Percentiles rank a stretch among this genome's conserved stretches.
Evolutionary conservation across 495 filamentous ascomycete species (phyloP).

Genomic region (Rostrohypoxylon terebratum): DNA sequence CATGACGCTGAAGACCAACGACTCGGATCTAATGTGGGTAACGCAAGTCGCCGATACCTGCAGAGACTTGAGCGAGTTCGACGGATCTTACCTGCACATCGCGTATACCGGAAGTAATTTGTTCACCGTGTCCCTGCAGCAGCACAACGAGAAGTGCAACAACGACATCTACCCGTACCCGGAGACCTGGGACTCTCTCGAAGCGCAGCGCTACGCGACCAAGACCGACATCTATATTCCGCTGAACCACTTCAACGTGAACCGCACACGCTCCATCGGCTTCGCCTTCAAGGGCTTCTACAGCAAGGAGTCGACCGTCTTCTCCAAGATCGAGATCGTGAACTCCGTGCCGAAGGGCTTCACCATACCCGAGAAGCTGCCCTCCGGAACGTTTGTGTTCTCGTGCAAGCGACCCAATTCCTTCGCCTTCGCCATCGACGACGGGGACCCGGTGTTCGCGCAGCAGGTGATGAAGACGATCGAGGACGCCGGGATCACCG

Average conservation of each 20-base stretch:
- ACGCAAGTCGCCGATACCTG: slow-evolving; percentile 72
- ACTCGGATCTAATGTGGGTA: slow-evolving; percentile 77
- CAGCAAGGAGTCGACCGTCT: slow-evolving; percentile 60
- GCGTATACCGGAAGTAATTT: slow-evolving; percentile 73
- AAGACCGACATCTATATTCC: slow-evolving; percentile 76
- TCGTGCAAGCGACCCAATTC: slow-evolving; percentile 76
- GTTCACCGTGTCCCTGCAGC: slow-evolving; percentile 77
- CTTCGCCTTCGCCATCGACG: slow-evolving; percentile 86
- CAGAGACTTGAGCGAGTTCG: slow-evolving; percentile 69
- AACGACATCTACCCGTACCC: slow-evolving; percentile 71
- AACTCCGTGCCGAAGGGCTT: slow-evolving; percentile 62
- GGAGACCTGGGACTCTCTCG: slow-evolving; percentile 78
- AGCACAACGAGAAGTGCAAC: slow-evolving; percentile 75
- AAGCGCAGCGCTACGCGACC: slow-evolving; percentile 73
- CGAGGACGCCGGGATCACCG: slow-evolving; percentile 70
- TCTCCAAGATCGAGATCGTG: slow-evolving; percentile 75
- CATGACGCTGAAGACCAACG: slow-evolving; percentile 71
- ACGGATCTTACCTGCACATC: slow-evolving; percentile 74
- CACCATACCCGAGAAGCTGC: slow-evolving; percentile 69
- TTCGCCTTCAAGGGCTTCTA: slow-evolving; percentile 79
- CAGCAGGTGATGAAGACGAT: slow-evolving; percentile 74
- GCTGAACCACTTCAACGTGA: slow-evolving; percentile 76
- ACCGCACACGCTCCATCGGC: slow-evolving; percentile 69
- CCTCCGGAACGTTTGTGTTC: slow-evolving; percentile 71
- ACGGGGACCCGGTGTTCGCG: slow-evolving; percentile 73